Conservation (phyloP, 352 stramenopile genomes). For the Albugo candida region DNA sequence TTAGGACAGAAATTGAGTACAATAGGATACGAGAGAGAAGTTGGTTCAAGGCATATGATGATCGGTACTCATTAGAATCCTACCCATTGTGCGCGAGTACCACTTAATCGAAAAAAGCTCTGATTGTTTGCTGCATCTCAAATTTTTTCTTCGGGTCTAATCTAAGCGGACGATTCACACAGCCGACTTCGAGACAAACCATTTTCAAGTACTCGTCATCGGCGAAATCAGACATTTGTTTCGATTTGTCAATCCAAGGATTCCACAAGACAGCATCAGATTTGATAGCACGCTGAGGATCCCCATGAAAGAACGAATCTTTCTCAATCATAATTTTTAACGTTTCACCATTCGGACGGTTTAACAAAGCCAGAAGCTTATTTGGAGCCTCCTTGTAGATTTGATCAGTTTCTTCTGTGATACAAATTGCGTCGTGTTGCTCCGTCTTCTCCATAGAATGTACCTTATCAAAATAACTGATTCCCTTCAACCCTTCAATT, state of each 20-base stretch:
- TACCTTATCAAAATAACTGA: conserved; percentile 82
- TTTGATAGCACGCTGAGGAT: conserved; percentile 13
- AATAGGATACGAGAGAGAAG: too few species aligned
- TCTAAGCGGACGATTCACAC: conserved; percentile 46
- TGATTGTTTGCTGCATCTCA: conserved; percentile 44
- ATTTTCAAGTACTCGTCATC: conserved; percentile 89
- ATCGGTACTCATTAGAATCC: too few species aligned
- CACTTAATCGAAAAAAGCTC: background rate
- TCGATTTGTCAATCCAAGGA: conserved; percentile 85
- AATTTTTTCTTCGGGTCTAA: conserved; percentile 31
- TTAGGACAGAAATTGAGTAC: too few species aligned
- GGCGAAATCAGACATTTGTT: conserved; percentile 86
- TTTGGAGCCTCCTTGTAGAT: conserved; percentile 68
- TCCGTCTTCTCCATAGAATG: conserved; percentile 32
- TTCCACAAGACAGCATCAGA: conserved; percentile 88
- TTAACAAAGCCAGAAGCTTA: conserved; percentile 44
- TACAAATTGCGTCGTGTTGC: conserved; percentile 31
- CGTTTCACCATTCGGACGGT: conserved; percentile 19
- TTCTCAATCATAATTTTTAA: conserved; percentile 63
- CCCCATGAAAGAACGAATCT: conserved; percentile 28
- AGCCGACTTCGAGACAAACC: conserved; percentile 90
- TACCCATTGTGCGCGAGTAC: too few species aligned
- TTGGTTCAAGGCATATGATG: too few species aligned
- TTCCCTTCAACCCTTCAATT: conserved; percentile 76
- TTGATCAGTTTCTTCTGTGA: conserved; percentile 73